These are phyloP conservation scores for Metschnikowia drakensbergensis DNA, from an alignment of 805 yeast genomes.

Conservation along the genomic window DNA sequence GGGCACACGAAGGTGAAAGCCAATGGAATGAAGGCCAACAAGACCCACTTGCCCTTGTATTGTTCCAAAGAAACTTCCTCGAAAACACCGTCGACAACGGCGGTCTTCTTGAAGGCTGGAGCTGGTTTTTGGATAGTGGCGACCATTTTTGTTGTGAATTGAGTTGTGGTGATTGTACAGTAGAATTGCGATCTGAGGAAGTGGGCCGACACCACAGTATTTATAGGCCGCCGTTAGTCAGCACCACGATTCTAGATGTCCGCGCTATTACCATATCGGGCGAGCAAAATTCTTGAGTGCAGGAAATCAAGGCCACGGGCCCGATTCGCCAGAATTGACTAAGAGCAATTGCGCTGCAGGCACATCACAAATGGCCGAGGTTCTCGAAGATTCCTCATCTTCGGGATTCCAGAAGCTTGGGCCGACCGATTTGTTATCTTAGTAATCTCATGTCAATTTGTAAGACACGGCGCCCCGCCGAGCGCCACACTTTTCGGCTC, in stretches of 20 bases:
- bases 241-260: conserved; percentile 17
- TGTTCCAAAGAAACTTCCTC: conserved; percentile 93
- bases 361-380: not conserved
- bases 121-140: conserved; percentile 93
- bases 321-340: not conserved
- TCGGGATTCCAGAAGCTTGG: not conserved
- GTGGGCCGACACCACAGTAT: conserved; percentile 9
- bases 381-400: not conserved
- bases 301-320: conserved; percentile 1
- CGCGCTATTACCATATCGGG: conserved; percentile 15
- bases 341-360: not conserved
- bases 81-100: conserved; percentile 93
- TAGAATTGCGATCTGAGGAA: not conserved
- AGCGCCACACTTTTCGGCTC: conserved; percentile 3
- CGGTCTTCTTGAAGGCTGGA: conserved; percentile 93
- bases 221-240: conserved; percentile 15
- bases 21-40: conserved; percentile 94
- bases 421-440: not conserved
- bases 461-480: not conserved
- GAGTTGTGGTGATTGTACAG: not conserved
- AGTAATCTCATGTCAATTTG: not conserved
- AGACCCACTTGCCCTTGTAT: conserved; percentile 97
- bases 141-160: conserved; percentile 52
- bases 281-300: conserved; percentile 1
- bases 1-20: conserved; percentile 99